Conservation (phyloP, 495 filamentous ascomycete genomes). For the Neurospora discreta region DNA sequence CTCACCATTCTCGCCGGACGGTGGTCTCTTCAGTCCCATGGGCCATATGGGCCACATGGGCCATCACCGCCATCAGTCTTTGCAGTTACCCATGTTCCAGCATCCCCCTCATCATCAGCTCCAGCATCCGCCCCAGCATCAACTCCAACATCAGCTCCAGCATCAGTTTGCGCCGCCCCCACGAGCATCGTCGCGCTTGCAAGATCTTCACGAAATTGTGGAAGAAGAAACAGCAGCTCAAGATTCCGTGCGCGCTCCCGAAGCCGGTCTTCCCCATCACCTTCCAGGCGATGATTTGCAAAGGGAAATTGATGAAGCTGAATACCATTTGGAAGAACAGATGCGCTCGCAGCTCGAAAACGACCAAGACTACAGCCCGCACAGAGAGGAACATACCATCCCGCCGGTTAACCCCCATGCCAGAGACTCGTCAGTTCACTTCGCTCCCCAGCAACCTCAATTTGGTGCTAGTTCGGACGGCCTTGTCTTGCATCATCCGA, state of each 20-base stretch:
- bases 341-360: conserved; percentile 62
- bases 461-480: conserved; percentile 35
- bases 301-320: conserved; percentile 74
- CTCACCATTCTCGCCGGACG: conserved; percentile 40
- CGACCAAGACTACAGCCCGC: conserved; percentile 48
- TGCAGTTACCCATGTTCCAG: conserved; percentile 44
- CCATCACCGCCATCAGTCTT: conserved; percentile 47
- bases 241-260: conserved; percentile 37
- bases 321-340: conserved; percentile 69
- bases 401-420: conserved; percentile 18
- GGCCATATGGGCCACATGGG: conserved; percentile 20
- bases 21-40: conserved; percentile 9
- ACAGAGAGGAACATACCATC: conserved; percentile 31
- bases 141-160: conserved; percentile 43
- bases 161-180: conserved; percentile 27
- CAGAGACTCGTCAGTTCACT: conserved; percentile 31
- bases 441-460: conserved; percentile 25
- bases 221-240: conserved; percentile 36
- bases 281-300: conserved; percentile 53
- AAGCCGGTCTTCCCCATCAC: conserved; percentile 30
- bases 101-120: conserved; percentile 44
- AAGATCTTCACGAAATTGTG: conserved; percentile 42
- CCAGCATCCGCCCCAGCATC: conserved; percentile 40
- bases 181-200: conserved; percentile 44
- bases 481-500: conserved; percentile 47